Conservation (phyloP, 1,139 yeast species). For the Pichia sp. region DNA sequence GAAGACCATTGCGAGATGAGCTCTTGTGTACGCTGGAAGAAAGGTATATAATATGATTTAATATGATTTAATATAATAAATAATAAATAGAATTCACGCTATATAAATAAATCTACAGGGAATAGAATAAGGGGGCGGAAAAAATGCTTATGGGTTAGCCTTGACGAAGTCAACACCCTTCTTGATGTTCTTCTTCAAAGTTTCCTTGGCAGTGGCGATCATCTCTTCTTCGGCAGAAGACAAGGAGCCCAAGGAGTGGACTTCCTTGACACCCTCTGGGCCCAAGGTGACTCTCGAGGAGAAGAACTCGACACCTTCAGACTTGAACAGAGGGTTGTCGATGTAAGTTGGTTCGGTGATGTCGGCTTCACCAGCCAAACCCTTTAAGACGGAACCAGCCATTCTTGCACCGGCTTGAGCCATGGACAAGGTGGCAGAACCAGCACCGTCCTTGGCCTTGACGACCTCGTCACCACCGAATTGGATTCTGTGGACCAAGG, state of each 20-base stretch:
- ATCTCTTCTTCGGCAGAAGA: conserved; percentile 66
- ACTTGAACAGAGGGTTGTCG: conserved; percentile 79
- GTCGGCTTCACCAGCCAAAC: conserved; percentile 64
- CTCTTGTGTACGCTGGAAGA: too few relatives aligned
- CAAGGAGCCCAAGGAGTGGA: conserved; percentile 59
- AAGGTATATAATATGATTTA: too few relatives aligned
- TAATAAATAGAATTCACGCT: conserved; percentile 1
- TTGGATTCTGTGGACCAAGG: conserved; percentile 87
- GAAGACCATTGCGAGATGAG: background rate
- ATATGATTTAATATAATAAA: background rate
- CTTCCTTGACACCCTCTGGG: conserved; percentile 79
- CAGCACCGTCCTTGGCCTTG: conserved; percentile 97
- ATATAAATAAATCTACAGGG: conserved; percentile 3
- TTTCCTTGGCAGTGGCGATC: conserved; percentile 76
- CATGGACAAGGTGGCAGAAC: conserved; percentile 98
- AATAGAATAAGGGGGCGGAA: background rate
- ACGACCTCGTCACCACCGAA: conserved; percentile 99
- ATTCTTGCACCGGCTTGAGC: conserved; percentile 97
- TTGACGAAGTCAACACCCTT: conserved; percentile 67
- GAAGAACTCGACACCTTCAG: conserved; percentile 85
- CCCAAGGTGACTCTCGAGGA: conserved; percentile 90
- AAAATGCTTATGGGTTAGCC: conserved; percentile 32
- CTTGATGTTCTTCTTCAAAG: conserved; percentile 68
- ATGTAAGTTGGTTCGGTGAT: conserved; percentile 77
- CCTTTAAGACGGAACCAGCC: conserved; percentile 81